These are phyloP conservation scores for Inga leiocalycina DNA, from an alignment of 306 rosid species.

Conservation along the genomic window DNA sequence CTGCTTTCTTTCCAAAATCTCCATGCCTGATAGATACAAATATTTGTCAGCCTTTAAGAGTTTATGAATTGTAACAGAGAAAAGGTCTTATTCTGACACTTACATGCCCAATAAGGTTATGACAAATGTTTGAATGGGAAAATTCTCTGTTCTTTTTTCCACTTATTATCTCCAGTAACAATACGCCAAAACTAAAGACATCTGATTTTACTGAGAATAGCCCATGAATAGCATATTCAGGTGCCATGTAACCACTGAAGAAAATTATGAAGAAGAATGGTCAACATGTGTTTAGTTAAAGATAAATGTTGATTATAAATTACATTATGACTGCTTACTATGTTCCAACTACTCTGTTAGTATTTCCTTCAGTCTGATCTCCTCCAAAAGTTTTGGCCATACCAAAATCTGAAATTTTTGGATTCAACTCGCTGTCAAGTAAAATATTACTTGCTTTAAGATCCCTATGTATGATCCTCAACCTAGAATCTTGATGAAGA, in stretches of 20 bases:
- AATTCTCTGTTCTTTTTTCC: constrained; percentile 42
- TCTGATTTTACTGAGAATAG: constrained; percentile 40
- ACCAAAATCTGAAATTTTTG: constrained; percentile 42
- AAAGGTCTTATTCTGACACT: constrained; percentile 3
- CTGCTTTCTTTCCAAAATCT: constrained; percentile 35
- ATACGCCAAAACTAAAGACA: constrained; percentile 38
- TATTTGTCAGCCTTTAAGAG: not conserved
- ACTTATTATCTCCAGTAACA: constrained; percentile 37
- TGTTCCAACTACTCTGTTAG: constrained; percentile 43
- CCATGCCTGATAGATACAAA: constrained; percentile 35
- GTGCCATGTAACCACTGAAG: constrained; percentile 42
- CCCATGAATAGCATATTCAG: constrained; percentile 40
- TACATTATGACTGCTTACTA: constrained; percentile 32
- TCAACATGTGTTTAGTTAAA: not conserved
- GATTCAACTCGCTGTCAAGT: constrained; percentile 36
- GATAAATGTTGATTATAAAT: not conserved
- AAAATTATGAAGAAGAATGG: not conserved
- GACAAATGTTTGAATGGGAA: constrained; percentile 16
- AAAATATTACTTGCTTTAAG: constrained; percentile 41
- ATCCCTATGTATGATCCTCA: constrained; percentile 44
- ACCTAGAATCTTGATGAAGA: constrained; percentile 57
- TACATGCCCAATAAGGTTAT: constrained; percentile 39
- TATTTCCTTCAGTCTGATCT: constrained; percentile 39
- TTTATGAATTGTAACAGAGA: not conserved
- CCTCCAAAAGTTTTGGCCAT: constrained; percentile 47